These are phyloP conservation scores for Trichoderma sp. DNA, from an alignment of 2,329 filamentous ascomycete species.

Conservation along the genomic window DNA sequence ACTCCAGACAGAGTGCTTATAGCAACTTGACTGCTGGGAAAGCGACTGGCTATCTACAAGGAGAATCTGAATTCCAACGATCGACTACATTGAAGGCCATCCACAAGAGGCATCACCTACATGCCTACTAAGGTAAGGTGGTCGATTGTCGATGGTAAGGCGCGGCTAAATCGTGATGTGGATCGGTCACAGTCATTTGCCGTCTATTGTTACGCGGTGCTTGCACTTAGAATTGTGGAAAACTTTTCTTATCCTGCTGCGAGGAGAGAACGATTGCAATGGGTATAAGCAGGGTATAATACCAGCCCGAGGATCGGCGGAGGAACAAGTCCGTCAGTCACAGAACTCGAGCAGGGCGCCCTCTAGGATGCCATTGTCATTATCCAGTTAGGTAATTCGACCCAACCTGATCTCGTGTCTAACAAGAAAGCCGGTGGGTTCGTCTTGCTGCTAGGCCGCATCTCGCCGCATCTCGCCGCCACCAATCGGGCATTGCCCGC, in stretches of 20 bases:
- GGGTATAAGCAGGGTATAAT: not conserved
- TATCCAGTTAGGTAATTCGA: not conserved
- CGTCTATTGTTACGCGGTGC: not conserved
- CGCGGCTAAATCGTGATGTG: not conserved
- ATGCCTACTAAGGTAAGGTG: not conserved
- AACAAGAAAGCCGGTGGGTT: not conserved
- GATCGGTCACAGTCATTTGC: not conserved
- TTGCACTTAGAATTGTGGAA: not conserved
- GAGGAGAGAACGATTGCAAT: not conserved
- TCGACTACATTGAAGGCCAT: not conserved
- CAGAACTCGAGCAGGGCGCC: not conserved
- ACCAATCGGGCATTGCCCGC: not conserved
- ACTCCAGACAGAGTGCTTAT: not conserved
- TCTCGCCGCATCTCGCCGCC: not conserved
- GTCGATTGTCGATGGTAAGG: conserved; percentile 1
- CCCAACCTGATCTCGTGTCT: not conserved
- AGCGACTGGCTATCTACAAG: not conserved
- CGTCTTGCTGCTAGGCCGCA: not conserved
- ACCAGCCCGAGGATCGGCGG: not conserved
- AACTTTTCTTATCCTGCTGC: not conserved
- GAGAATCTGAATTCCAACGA: not conserved
- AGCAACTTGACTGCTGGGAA: not conserved
- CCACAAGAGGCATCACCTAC: not conserved
- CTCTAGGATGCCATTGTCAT: not conserved
- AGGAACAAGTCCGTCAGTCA: not conserved